Percentiles rank a stretch among this genome's conserved stretches.
Evolutionary conservation across 805 yeast genomes (phyloP).

Genomic region (Scheffersomyces lignosus): DNA sequence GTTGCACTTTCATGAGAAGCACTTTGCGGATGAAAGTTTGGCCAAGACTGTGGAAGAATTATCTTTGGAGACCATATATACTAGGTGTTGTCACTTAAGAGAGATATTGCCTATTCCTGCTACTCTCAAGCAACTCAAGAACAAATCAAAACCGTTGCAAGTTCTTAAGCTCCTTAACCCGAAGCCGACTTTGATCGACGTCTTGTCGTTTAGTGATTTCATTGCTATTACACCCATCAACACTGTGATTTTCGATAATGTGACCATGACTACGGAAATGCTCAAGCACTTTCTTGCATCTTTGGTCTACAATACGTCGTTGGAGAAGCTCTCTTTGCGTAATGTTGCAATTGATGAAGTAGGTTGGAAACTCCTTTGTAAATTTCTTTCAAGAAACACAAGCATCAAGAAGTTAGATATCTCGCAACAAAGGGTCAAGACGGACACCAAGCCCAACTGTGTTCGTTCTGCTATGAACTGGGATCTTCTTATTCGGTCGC

Average conservation of each 20-base stretch:
- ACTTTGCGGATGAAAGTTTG: slow-evolving; percentile 40
- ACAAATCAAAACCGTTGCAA: slow-evolving; percentile 51
- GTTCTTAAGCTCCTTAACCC: slow-evolving; percentile 58
- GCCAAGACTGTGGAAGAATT: slow-evolving; percentile 20
- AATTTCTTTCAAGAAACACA: slow-evolving; percentile 43
- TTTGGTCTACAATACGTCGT: slow-evolving; percentile 39
- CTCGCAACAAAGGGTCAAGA: slow-evolving; percentile 55
- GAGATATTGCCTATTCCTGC: slow-evolving; percentile 53
- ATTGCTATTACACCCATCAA: slow-evolving; percentile 55
- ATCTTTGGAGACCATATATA: slow-evolving; percentile 50
- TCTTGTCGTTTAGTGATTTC: slow-evolving; percentile 57
- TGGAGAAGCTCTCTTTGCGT: slow-evolving; percentile 54
- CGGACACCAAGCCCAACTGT: slow-evolving; percentile 38
- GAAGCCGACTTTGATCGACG: slow-evolving; percentile 57
- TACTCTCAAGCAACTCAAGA: slow-evolving; percentile 52
- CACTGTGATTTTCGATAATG: slow-evolving; percentile 59
- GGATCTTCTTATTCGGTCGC: slow-evolving; percentile 46
- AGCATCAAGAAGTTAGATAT: slow-evolving; percentile 52
- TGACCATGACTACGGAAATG: slow-evolving; percentile 55
- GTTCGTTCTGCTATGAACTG: slow-evolving; percentile 53
- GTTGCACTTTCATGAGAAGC: slow-evolving; percentile 58
- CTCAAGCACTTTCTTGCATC: slow-evolving; percentile 48
- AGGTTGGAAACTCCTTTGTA: slow-evolving; percentile 55
- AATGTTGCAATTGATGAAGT: slow-evolving; percentile 53
- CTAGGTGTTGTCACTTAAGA: slow-evolving; percentile 49